phyloP scores from a whole-genome alignment of 176 grass and related monocot genomes.

The Olyra latifolia region DNA sequence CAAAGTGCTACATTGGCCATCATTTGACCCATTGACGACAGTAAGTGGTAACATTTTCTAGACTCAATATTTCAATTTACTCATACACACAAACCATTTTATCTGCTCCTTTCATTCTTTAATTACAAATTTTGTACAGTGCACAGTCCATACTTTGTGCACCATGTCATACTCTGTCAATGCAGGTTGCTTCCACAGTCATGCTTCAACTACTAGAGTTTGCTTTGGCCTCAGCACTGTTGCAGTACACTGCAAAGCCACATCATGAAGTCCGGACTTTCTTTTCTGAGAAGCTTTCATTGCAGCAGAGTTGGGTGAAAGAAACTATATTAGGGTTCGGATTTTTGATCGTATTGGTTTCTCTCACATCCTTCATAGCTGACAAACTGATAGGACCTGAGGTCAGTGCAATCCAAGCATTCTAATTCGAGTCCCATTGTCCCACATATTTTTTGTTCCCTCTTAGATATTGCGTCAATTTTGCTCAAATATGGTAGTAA shows the following conservation, averaged over 20 bases:
- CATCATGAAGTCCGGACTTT: slow-evolving; percentile 38
- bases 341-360: slow-evolving; percentile 60
- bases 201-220: slow-evolving; percentile 64
- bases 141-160: neutral
- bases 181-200: slow-evolving; percentile 56
- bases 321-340: slow-evolving; percentile 50
- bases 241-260: slow-evolving; percentile 53
- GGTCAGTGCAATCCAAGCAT: slow-evolving; percentile 43
- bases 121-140: neutral
- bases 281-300: slow-evolving; percentile 45
- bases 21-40: slow-evolving; percentile 61
- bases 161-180: slow-evolving; percentile 13
- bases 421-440: neutral
- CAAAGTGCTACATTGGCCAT: slow-evolving; percentile 50
- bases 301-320: slow-evolving; percentile 49
- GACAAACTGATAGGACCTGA: slow-evolving; percentile 56
- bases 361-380: slow-evolving; percentile 57
- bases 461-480: neutral
- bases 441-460: neutral
- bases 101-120: neutral
- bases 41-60: slow-evolving; percentile 37
- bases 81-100: neutral
- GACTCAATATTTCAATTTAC: neutral
- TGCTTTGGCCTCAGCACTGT: slow-evolving; percentile 43
- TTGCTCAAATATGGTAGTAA: neutral